phyloP scores from a whole-genome alignment of 805 yeast genomes.

The Myxozyma neotropica region DNA sequence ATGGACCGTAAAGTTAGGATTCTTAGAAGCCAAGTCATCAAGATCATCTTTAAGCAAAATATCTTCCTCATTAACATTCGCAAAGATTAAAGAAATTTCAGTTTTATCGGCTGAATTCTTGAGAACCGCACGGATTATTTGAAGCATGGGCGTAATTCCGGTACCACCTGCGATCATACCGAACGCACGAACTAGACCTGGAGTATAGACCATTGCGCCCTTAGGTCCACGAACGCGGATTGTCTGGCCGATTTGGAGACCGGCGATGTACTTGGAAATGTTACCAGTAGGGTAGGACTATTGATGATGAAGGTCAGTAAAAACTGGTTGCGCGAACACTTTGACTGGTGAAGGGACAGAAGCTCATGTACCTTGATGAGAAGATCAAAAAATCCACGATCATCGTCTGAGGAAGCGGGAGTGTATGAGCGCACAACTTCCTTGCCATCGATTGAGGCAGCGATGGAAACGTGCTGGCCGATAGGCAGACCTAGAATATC shows the following conservation, averaged over 20 bases:
- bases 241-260: constrained; percentile 74
- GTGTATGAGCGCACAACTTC: constrained; percentile 83
- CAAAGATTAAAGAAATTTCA: constrained; percentile 79
- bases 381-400: constrained; percentile 74
- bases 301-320: constrained; percentile 63
- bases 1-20: constrained; percentile 73
- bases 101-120: constrained; percentile 86
- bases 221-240: constrained; percentile 82
- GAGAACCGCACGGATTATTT: constrained; percentile 74
- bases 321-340: too few species aligned
- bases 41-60: constrained; percentile 77
- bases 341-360: too few species aligned
- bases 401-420: constrained; percentile 72
- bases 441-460: constrained; percentile 75
- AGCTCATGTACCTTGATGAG: constrained; percentile 73
- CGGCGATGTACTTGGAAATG: constrained; percentile 72
- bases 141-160: constrained; percentile 91
- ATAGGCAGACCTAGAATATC: constrained; percentile 85
- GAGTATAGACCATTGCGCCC: constrained; percentile 83
- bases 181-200: constrained; percentile 68
- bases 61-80: constrained; percentile 73
- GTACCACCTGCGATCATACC: constrained; percentile 93
- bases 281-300: constrained; percentile 72
- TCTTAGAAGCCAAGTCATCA: constrained; percentile 64
- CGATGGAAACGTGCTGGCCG: constrained; percentile 88